Evolutionary conservation across 1,284 basidiomycete species (phyloP).

Genomic region (Ganoderma meredithae): DNA sequence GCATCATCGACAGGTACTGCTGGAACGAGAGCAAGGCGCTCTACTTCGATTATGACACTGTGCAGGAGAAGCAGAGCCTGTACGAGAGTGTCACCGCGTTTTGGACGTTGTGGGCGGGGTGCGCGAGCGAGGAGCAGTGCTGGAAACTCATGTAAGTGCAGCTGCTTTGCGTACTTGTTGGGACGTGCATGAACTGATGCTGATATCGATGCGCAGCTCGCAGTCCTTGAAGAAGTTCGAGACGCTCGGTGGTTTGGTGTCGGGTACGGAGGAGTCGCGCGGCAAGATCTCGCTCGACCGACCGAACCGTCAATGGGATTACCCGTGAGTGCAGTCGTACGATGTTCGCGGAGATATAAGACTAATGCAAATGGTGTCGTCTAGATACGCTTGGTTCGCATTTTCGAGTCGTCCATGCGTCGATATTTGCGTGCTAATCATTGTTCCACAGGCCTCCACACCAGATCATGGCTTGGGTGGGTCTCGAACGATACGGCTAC

Average conservation of each 20-base stretch:
- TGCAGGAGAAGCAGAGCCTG: slow-evolving; percentile 86
- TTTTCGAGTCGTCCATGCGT: slow-evolving; percentile 10
- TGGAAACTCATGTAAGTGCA: slow-evolving; percentile 85
- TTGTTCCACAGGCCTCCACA: slow-evolving; percentile 85
- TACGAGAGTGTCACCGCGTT: slow-evolving; percentile 97
- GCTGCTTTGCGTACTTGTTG: slow-evolving; percentile 7
- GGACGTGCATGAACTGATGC: slow-evolving; percentile 9
- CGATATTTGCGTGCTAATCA: slow-evolving; percentile 18
- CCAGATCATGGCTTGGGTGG: slow-evolving; percentile 98
- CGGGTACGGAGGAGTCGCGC: slow-evolving; percentile 96
- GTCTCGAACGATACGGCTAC: slow-evolving; percentile 95
- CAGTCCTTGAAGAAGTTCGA: slow-evolving; percentile 95
- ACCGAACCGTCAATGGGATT: slow-evolving; percentile 99
- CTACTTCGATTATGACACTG: slow-evolving; percentile 98
- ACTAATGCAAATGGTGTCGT: slow-evolving; percentile 25
- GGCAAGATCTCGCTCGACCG: slow-evolving; percentile 95
- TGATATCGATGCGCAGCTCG: slow-evolving; percentile 53
- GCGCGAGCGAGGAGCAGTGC: slow-evolving; percentile 94
- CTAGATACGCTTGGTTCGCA: slow-evolving; percentile 69
- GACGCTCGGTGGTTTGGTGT: slow-evolving; percentile 94
- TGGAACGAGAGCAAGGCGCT: slow-evolving; percentile 97
- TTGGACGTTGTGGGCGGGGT: slow-evolving; percentile 98
- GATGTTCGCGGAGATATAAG: slow-evolving; percentile 25
- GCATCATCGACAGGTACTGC: slow-evolving; percentile 92
- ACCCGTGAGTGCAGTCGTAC: slow-evolving; percentile 66